Evolutionary conservation across 1,284 basidiomycete species (phyloP).

Genomic region (Ceratobasidium sp.): DNA sequence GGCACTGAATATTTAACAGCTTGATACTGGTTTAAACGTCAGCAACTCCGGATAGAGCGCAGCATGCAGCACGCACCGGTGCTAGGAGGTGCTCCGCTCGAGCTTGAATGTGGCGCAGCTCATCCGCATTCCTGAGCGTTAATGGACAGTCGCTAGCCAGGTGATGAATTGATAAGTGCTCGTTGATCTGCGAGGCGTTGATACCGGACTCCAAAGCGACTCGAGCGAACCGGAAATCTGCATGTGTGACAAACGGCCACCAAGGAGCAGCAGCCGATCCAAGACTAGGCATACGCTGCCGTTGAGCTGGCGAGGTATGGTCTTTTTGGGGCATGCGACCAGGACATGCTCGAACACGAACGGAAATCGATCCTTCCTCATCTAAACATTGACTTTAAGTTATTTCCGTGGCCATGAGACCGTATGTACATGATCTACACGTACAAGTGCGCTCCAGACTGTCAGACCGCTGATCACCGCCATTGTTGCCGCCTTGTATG

Average conservation of each 20-base stretch:
- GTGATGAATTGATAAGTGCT: not conserved
- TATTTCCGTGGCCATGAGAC: not conserved
- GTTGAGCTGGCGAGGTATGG: not conserved
- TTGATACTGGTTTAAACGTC: not conserved
- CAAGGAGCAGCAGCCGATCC: not conserved
- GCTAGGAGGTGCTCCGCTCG: not conserved
- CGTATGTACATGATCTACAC: not conserved
- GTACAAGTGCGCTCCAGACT: not conserved
- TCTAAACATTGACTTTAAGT: not conserved
- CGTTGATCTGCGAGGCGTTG: not conserved
- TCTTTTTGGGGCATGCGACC: not conserved
- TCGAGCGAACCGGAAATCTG: conserved; percentile 13
- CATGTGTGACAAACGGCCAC: not conserved
- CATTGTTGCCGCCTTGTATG: not conserved
- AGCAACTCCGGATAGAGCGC: not conserved
- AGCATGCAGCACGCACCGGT: not conserved
- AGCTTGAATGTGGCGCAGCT: not conserved
- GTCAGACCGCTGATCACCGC: not conserved
- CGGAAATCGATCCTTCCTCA: not conserved
- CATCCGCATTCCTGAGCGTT: not conserved
- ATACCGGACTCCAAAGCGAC: not conserved
- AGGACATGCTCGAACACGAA: not conserved
- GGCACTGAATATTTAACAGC: not conserved
- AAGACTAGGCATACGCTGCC: not conserved
- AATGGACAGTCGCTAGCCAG: not conserved